phyloP scores from a whole-genome alignment of 1,139 yeast genomes.

The Sugiyamaella novakii region DNA sequence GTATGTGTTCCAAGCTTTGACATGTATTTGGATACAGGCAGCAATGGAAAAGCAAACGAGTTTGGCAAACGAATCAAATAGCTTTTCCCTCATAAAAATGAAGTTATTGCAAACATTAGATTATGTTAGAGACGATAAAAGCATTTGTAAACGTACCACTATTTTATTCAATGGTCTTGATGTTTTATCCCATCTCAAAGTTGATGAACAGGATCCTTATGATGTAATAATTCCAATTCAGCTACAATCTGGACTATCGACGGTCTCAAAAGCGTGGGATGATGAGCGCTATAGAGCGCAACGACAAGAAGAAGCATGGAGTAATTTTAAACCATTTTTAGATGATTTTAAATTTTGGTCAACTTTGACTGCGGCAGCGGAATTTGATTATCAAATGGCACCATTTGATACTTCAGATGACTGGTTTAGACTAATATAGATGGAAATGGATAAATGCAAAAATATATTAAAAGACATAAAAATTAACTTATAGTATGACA shows the following conservation, averaged over 20 bases:
- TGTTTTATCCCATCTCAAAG: constrained; percentile 10
- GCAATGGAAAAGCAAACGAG: constrained; percentile 1
- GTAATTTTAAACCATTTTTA: constrained; percentile 12
- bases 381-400: constrained; percentile 4
- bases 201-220: constrained; percentile 3
- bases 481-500: too few species aligned
- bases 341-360: constrained; percentile 18
- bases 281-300: constrained; percentile 8
- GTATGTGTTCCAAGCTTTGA: constrained; percentile 13
- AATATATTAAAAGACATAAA: too few species aligned
- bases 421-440: constrained; percentile 2
- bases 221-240: constrained; percentile 17
- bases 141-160: constrained; percentile 17
- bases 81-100: background rate
- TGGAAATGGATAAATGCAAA: too few species aligned
- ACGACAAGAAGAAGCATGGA: constrained; percentile 11
- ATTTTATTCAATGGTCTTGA: constrained; percentile 14
- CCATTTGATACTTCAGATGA: constrained; percentile 3
- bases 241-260: constrained; percentile 6
- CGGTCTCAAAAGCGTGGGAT: constrained; percentile 16
- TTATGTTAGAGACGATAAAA: constrained; percentile 5
- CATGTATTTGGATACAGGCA: constrained; percentile 17
- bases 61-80: background rate
- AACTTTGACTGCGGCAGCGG: constrained; percentile 2
- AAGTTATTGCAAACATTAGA: background rate